A percentile compares a stretch with the other conserved stretches of the same genome.
These are phyloP conservation scores for Colletotrichum eremochloae DNA, from an alignment of 2,329 filamentous ascomycete species.

Conservation along the genomic window DNA sequence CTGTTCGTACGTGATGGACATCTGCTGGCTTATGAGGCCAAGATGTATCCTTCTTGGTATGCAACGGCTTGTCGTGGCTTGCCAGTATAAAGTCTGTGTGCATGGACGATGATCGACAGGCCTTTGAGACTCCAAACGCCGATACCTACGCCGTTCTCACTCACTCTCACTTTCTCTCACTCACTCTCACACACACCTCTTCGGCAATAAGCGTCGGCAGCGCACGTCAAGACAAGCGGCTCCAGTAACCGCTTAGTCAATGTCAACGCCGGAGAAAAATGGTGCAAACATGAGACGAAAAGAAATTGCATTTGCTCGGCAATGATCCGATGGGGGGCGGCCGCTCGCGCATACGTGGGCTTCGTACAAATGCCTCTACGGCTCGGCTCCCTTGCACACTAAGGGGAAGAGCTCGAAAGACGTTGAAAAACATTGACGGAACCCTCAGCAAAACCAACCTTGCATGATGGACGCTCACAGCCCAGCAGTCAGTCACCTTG, in stretches of 20 bases:
- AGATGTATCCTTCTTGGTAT: not conserved
- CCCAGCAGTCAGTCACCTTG: not conserved
- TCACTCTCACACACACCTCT: not conserved
- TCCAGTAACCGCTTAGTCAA: constrained; percentile 27
- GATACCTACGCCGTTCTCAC: not conserved
- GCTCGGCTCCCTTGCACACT: not conserved
- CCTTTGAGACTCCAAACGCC: constrained; percentile 8
- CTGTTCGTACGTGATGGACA: constrained; percentile 8
- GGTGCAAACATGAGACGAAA: constrained; percentile 14
- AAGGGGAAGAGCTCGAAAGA: not conserved
- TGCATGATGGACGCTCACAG: not conserved
- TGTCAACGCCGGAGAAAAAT: constrained; percentile 1
- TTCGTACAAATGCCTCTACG: not conserved
- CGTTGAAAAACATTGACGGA: constrained; percentile 4
- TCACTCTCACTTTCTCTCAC: not conserved
- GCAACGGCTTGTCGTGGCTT: constrained; percentile 30
- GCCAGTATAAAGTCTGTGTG: not conserved
- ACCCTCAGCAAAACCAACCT: not conserved
- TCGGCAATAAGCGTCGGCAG: constrained; percentile 35
- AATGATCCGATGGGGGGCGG: constrained; percentile 16
- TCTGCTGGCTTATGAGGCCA: not conserved
- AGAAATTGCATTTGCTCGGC: constrained; percentile 19
- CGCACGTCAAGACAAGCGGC: not conserved
- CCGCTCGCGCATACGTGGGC: not conserved
- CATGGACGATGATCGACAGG: not conserved